Percentiles rank a stretch among this genome's conserved stretches.
Conservation (phyloP, 768 basidiomycete species). For the Boletus sp. region DNA sequence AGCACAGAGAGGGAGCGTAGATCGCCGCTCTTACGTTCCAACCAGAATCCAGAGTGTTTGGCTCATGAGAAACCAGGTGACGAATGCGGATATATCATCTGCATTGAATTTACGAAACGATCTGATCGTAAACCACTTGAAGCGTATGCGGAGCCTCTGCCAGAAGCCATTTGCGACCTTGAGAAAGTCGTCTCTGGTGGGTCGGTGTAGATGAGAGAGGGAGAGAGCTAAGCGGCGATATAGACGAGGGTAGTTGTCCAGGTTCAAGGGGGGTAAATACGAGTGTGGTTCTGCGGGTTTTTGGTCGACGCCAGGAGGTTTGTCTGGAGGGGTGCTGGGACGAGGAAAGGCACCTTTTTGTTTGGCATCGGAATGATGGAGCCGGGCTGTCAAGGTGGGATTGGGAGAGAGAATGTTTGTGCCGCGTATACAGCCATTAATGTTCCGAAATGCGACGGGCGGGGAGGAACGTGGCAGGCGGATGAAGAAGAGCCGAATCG, state of each 20-base stretch:
- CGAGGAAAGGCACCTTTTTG: neutral
- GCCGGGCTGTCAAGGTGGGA: slow-evolving; percentile 2
- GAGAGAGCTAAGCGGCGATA: slow-evolving; percentile 76
- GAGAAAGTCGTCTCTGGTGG: slow-evolving; percentile 87
- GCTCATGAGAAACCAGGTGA: slow-evolving; percentile 94
- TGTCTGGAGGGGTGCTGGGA: slow-evolving; percentile 2
- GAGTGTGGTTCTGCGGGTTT: slow-evolving; percentile 7
- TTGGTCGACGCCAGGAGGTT: slow-evolving; percentile 2
- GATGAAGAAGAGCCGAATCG: slow-evolving; percentile 58
- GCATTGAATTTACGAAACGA: slow-evolving; percentile 94
- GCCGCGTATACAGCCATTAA: neutral
- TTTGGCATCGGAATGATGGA: slow-evolving; percentile 16
- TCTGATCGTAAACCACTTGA: slow-evolving; percentile 96
- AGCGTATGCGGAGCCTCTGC: slow-evolving; percentile 84
- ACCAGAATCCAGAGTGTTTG: slow-evolving; percentile 95
- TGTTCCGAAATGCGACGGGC: neutral
- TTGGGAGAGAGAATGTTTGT: neutral
- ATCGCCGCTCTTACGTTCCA: slow-evolving; percentile 47
- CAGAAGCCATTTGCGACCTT: slow-evolving; percentile 86
- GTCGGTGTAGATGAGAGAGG: slow-evolving; percentile 72
- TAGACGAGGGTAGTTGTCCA: slow-evolving; percentile 76
- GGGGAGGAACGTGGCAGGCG: slow-evolving; percentile 15
- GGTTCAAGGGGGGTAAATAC: slow-evolving; percentile 33
- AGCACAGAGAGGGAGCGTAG: neutral
- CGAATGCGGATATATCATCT: slow-evolving; percentile 94